These are phyloP conservation scores for Neonectria punicea DNA, from an alignment of 2,329 filamentous ascomycete species.

Conservation along the genomic window DNA sequence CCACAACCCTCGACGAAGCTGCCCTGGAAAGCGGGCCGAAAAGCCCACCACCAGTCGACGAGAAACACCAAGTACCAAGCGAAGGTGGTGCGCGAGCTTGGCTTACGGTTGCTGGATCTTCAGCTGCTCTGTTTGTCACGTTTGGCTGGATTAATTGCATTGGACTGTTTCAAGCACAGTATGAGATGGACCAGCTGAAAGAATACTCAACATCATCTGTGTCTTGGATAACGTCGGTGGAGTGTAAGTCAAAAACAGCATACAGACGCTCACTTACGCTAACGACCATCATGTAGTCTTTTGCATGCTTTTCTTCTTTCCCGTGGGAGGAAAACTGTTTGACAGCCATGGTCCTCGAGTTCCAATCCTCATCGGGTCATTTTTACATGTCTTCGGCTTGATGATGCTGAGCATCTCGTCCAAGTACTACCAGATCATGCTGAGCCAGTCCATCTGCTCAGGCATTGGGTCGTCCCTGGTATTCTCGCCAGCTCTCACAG, in stretches of 20 bases:
- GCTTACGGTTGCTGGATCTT: constrained; percentile 33
- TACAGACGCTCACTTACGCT: background rate
- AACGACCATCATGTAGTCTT: constrained; percentile 28
- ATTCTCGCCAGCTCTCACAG: constrained; percentile 28
- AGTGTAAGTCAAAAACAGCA: constrained; percentile 39
- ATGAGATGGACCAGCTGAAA: constrained; percentile 54
- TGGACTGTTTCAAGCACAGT: constrained; percentile 63
- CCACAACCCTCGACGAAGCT: constrained; percentile 16
- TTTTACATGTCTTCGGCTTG: constrained; percentile 64
- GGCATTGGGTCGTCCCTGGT: constrained; percentile 30
- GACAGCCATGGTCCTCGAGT: constrained; percentile 68
- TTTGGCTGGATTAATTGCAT: constrained; percentile 44
- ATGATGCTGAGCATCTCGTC: constrained; percentile 65
- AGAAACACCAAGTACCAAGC: constrained; percentile 1
- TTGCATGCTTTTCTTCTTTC: constrained; percentile 47
- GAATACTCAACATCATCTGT: constrained; percentile 56
- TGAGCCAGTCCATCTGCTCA: constrained; percentile 36
- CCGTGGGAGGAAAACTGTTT: constrained; percentile 53
- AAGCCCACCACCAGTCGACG: background rate
- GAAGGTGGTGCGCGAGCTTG: constrained; percentile 30
- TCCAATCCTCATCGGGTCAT: constrained; percentile 59
- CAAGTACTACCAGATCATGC: constrained; percentile 46
- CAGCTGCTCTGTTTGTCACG: constrained; percentile 34
- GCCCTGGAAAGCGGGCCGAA: constrained; percentile 26
- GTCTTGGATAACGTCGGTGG: constrained; percentile 62